phyloP scores from a whole-genome alignment of 2,329 filamentous ascomycete genomes.

The Ceratocystis alfenasii region DNA sequence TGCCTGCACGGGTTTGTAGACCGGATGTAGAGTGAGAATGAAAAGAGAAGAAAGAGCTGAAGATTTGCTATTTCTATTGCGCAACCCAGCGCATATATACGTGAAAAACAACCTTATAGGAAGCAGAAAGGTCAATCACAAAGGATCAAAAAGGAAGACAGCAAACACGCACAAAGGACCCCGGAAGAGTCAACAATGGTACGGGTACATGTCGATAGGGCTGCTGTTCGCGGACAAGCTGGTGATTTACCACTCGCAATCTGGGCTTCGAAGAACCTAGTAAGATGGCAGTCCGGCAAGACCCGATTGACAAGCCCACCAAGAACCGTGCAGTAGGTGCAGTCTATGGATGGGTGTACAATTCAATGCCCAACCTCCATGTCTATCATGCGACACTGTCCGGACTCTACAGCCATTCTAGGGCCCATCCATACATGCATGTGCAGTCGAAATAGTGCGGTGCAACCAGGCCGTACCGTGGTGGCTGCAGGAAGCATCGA shows the following conservation, averaged over 20 bases:
- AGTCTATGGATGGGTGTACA: too few species aligned
- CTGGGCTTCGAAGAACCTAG: too few species aligned
- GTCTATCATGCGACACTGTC: not conserved
- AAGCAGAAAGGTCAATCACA: not conserved
- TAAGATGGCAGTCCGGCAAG: too few species aligned
- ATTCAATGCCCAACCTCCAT: not conserved
- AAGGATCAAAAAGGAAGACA: conserved; percentile 2
- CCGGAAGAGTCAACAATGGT: not conserved
- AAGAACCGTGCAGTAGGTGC: too few species aligned
- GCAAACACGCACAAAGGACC: not conserved
- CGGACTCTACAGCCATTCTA: not conserved
- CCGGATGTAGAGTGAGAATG: not conserved
- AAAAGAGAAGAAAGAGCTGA: too few species aligned
- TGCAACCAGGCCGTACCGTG: too few species aligned
- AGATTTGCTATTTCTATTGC: not conserved
- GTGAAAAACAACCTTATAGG: not conserved
- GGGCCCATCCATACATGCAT: not conserved
- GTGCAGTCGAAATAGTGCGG: too few species aligned
- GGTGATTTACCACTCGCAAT: not conserved
- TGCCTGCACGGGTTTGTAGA: too few species aligned
- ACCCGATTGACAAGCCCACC: not conserved
- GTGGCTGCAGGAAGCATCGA: too few species aligned
- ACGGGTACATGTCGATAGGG: not conserved
- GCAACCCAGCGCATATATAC: conserved; percentile 6
- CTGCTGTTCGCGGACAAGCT: not conserved